Base-by-base conservation (phyloP, 148 eudicot species). In the Beta vulgaris region DNA sequence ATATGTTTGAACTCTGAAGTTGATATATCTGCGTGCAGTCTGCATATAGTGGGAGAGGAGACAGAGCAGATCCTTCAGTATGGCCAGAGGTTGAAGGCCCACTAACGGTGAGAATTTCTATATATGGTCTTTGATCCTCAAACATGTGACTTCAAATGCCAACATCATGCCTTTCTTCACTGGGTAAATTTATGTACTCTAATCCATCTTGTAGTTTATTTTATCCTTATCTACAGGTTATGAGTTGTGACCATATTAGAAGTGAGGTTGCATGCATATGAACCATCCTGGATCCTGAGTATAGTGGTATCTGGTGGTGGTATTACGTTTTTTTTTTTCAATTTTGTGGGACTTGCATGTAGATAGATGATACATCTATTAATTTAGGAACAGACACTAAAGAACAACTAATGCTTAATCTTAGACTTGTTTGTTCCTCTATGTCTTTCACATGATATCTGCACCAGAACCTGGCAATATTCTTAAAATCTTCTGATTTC, bases 61-160 rank as follows among this genome's bases (percentile, higher is more conserved):
- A 95, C 79, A 77, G 98, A 81, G 86, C 88, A 42, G 96, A 95
- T 78, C 92, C 96, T 75, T 88, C 96, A 71, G 87, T 81, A 73
- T 95, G 98, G 97, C 89, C 98, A 68, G 97, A 95, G 83, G 81
- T 95, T 77, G 97, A 95, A 87, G 98, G 98, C 51, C 98, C 98
- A 73, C 79, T 95, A 48, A 86, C 91, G 74, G 98, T 94, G 82
- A 80, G 88, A 69, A 53, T 15, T 51, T 60, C 28, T 72, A 2
- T 34, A 37, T 65, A 13, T 64, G 28, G 40, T 61, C 21, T 63
- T 54, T 74, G 66, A 14, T 51, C 77, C 54, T 28, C 28, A 48
- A 34, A 44, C 54, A 36, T 18, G 2, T 51, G 32, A 7, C 39
- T 23, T 69, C 31, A 46, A 57, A 55, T 72, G 37, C 67, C 67